Percentiles rank a stretch among this genome's conserved stretches.
Evolutionary conservation across 148 eudicot species (phyloP).

Genomic region (Rhododendron ferrugineum): DNA sequence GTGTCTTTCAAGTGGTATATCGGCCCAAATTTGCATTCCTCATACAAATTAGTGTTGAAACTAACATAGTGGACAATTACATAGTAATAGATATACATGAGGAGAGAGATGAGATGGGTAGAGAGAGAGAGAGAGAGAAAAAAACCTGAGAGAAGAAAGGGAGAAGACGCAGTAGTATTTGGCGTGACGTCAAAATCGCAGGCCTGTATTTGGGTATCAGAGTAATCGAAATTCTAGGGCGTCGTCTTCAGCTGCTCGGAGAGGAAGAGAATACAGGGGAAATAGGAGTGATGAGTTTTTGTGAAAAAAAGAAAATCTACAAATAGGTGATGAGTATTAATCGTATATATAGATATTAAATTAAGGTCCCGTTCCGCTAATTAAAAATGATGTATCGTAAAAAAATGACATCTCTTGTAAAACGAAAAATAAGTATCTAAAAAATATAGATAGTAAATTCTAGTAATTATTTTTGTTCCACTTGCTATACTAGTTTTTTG

Average conservation of each 20-base stretch:
- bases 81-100: no score
- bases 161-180: neutral
- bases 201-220: neutral
- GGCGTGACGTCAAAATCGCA: neutral
- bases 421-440: no score
- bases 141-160: neutral
- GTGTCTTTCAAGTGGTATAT: neutral
- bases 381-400: no score
- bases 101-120: neutral
- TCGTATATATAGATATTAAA: no score
- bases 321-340: no score
- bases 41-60: neutral
- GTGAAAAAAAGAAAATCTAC: no score
- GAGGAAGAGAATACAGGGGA: neutral
- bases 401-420: no score
- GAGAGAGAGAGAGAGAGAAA: neutral
- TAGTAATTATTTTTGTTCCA: no score
- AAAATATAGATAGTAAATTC: no score
- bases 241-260: neutral
- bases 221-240: constrained; percentile 1
- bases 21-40: neutral
- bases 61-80: neutral
- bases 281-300: neutral
- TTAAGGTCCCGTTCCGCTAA: no score
- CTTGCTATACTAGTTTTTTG: no score